Conservation (phyloP, 192 early-diverging fungal genomes). For the Coemansia sp. region DNA sequence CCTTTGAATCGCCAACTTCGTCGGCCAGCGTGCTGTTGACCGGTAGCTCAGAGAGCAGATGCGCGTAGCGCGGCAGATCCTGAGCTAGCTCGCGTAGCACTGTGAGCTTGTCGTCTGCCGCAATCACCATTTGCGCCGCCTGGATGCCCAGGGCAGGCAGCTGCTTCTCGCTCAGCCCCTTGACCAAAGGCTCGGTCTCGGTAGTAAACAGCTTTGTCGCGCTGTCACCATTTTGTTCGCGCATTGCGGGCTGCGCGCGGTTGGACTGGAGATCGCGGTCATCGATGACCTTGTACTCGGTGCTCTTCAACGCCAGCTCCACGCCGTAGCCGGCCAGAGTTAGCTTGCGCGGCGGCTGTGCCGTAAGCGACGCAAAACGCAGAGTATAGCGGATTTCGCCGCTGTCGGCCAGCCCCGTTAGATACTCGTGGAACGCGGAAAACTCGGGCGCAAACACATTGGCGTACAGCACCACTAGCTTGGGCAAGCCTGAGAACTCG, state of each 20-base stretch:
- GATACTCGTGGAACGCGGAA: slow-evolving; percentile 52
- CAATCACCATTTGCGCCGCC: slow-evolving; percentile 67
- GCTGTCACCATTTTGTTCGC: slow-evolving; percentile 50
- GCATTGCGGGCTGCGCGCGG: slow-evolving; percentile 2
- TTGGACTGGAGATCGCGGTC: slow-evolving; percentile 64
- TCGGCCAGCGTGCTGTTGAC: slow-evolving; percentile 49
- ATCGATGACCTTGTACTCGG: slow-evolving; percentile 95
- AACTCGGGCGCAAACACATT: slow-evolving; percentile 63
- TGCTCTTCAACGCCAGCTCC: slow-evolving; percentile 90
- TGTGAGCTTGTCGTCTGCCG: slow-evolving; percentile 58
- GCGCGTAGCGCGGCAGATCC: slow-evolving; percentile 87
- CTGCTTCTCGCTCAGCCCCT: slow-evolving; percentile 61
- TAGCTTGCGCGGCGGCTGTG: slow-evolving; percentile 8
- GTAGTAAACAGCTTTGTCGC: slow-evolving; percentile 80
- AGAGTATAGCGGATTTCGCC: slow-evolving; percentile 60
- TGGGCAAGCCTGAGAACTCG: neutral
- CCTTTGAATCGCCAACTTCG: slow-evolving; percentile 35
- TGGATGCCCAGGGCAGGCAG: slow-evolving; percentile 60
- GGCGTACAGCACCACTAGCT: slow-evolving; percentile 67
- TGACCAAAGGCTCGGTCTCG: slow-evolving; percentile 85
- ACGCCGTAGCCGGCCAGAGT: slow-evolving; percentile 86
- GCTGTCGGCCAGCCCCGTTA: slow-evolving; percentile 52
- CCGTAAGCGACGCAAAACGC: slow-evolving; percentile 60
- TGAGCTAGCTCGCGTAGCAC: slow-evolving; percentile 67
- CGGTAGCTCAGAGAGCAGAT: slow-evolving; percentile 57